Evolutionary conservation across 2,329 filamentous ascomycete species (phyloP).

Genomic region (Seiridium unicorne): DNA sequence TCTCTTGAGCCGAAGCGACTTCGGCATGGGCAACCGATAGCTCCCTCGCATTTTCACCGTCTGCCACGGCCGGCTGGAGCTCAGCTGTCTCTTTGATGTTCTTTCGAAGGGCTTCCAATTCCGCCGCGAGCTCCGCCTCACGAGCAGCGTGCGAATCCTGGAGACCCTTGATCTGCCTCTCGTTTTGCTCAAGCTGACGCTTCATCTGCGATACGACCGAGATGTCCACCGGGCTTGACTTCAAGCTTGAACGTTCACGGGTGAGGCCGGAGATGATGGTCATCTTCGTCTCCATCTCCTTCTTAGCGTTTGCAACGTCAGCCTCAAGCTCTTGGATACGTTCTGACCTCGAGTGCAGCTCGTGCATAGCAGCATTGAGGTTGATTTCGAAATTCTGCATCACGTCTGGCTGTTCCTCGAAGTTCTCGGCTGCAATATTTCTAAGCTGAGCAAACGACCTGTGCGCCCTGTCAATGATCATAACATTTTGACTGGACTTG

Average conservation of each 20-base stretch:
- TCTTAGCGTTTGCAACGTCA: slow-evolving; percentile 79
- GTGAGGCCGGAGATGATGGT: slow-evolving; percentile 93
- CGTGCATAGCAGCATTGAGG: slow-evolving; percentile 87
- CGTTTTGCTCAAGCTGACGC: slow-evolving; percentile 83
- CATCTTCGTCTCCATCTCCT: slow-evolving; percentile 97
- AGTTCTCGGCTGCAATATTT: slow-evolving; percentile 83
- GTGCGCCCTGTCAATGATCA: slow-evolving; percentile 86
- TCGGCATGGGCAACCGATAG: slow-evolving; percentile 28
- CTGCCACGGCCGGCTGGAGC: slow-evolving; percentile 13
- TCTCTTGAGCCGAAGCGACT: slow-evolving; percentile 41
- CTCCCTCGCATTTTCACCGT: slow-evolving; percentile 19
- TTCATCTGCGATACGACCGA: slow-evolving; percentile 84
- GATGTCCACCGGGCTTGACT: slow-evolving; percentile 82
- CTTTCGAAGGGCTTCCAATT: slow-evolving; percentile 68
- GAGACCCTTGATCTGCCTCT: slow-evolving; percentile 73
- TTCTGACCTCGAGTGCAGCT: slow-evolving; percentile 82
- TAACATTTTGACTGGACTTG: slow-evolving; percentile 87
- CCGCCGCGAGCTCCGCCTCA: slow-evolving; percentile 70
- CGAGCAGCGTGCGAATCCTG: slow-evolving; percentile 70
- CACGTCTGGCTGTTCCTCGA: slow-evolving; percentile 76
- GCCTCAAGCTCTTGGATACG: slow-evolving; percentile 86
- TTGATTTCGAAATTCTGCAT: slow-evolving; percentile 94
- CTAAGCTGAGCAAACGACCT: slow-evolving; percentile 86
- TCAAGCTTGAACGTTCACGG: slow-evolving; percentile 87
- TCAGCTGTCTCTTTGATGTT: slow-evolving; percentile 40